Base-by-base conservation (phyloP, 176 grass and related monocot species). In the Carex parvula region DNA sequence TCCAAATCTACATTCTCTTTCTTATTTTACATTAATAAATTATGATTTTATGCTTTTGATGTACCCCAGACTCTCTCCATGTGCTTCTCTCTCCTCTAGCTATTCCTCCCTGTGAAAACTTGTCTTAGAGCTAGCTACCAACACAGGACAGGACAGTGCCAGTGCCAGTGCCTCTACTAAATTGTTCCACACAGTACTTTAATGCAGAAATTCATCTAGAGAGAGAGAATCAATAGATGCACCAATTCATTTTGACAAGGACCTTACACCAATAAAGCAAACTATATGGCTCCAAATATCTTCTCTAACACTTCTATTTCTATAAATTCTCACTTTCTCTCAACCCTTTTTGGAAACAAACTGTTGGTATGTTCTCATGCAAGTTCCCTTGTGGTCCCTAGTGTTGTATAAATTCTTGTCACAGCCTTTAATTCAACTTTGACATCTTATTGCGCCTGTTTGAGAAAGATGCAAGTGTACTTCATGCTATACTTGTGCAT, bases 121-220 rank as follows among this genome's bases (percentile, higher is more conserved):
- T 83, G 81, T 83, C 81, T 20, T 32, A 69, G 81, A 83, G 81
- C 81, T 68, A 67, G 41, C 21, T 69, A 50, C 14, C 62, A 83
- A 83, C 81, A 83, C 7, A 69, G 55, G 62, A 83, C 81, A 83
- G 68, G 62, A 69, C 81, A 83, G 81, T 68, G 80, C 80, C 80
- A 81, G 32, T 78, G 52, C 56, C 20, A 78, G 24, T 78, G 52
- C 62, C 81, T 68, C 42, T 68, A 37, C 44, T 55, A 50, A 66
- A 83, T 55, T 63, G 64, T 66, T 83, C 41, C 35, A 35, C 2
- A 65, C 59, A n/a, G n/a, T n/a, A n/a, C 21, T 22, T 80, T 13
- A 80, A 70, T 39, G 14, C 24, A 35, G 77, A 80, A 62, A 62
- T 61, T n/a, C 35, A 56, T 80, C 78, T 2, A 62, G n/a, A 62